Percentiles rank a stretch among this genome's conserved stretches.
These are phyloP conservation scores for Chionographis japonica DNA, from an alignment of 106 monocot species.

Conservation along the genomic window DNA sequence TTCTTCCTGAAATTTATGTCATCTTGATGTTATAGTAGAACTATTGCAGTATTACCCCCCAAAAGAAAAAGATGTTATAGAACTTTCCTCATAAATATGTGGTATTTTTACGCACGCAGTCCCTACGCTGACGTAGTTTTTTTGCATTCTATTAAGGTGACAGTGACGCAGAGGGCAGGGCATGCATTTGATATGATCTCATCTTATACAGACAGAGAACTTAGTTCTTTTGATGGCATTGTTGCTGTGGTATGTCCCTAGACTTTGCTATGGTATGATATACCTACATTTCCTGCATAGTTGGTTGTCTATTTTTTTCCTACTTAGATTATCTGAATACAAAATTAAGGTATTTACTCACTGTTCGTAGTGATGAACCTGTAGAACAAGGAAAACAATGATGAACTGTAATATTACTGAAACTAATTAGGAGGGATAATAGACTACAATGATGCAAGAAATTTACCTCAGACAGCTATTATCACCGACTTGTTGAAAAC, in stretches of 20 bases:
- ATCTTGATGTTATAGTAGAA: too few relatives aligned
- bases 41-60: background rate
- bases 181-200: slow-evolving; percentile 67
- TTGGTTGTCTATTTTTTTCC: background rate
- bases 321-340: background rate
- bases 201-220: slow-evolving; percentile 51
- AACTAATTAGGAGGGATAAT: too few relatives aligned
- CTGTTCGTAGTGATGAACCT: too few relatives aligned
- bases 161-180: slow-evolving; percentile 70
- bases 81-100: background rate
- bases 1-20: too few relatives aligned
- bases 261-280: background rate
- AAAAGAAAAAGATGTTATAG: background rate
- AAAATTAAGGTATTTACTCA: too few relatives aligned
- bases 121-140: background rate
- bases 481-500: too few relatives aligned
- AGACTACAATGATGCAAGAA: too few relatives aligned
- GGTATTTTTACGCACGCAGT: background rate
- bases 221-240: slow-evolving; percentile 78
- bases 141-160: slow-evolving; percentile 53
- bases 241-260: slow-evolving; percentile 66
- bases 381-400: too few relatives aligned
- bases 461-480: too few relatives aligned
- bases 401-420: too few relatives aligned
- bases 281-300: background rate